Base-by-base conservation (phyloP, 164 flowering plant genomes). In the Liriodendron chinense region DNA sequence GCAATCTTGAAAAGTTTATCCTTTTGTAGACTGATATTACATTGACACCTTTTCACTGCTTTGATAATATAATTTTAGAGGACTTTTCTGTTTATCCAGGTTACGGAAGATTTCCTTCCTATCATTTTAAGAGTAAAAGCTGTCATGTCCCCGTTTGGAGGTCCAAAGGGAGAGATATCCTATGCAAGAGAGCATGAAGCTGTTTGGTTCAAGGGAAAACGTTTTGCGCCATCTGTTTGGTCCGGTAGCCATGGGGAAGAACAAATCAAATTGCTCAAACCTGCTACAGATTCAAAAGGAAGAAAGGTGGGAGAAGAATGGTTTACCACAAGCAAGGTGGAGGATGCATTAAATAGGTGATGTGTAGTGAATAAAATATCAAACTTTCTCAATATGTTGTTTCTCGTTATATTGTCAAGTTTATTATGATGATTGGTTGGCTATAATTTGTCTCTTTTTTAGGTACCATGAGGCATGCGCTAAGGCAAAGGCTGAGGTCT, bases 241-340 rank as follows among this genome's bases (percentile, higher is more conserved):
- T 97, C 89, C 67, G 92, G 89, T 49, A 89, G 96, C 34, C 88
- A 90, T 70, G 97, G 98, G 65, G 98, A 96, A 84, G 88, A 87
- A 80, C 95, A 96, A 84, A 96, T 93, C 77, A 94, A 90, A 74
- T 90, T 88, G 78, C 96, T 96, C 69, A 89, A 72, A 78, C 91
- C 91, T 74, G 97, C 99, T 72, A 47, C 87, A 49, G 98, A 96
- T 88, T 91, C 97, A 25, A 96, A 89, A 81, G 98, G 98, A 72
- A 92, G 83, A 89, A 96, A 86, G 82, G 95, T 92, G 81, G 97
- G 98, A 59, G 98, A 94, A 53, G 99, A 96, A 85, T 96, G 98
- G 99, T 94, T 87, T 83, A 94, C 95, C 76, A 96, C 99, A 14
- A 50, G 25, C 69, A 92, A 90, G 80, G 98, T 96, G 82, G 99